Evolutionary conservation across 2,329 filamentous ascomycete species (phyloP).

Genomic region (Xylariaceae sp.): DNA sequence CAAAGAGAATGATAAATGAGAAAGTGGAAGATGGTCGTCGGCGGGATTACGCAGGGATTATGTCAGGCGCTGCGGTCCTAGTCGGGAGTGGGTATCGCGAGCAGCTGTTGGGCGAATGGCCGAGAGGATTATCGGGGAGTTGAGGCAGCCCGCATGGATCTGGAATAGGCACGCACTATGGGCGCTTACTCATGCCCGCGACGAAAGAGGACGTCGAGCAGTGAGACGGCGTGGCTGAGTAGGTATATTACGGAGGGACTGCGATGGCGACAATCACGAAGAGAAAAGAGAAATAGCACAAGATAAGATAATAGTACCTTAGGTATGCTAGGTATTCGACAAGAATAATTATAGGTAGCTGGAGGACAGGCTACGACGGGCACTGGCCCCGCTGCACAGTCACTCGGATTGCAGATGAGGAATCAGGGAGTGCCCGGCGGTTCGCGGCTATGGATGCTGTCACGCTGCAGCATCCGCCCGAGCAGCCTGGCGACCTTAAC

Average conservation of each 20-base stretch:
- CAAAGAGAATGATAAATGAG: background rate
- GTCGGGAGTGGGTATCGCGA: conserved; percentile 1
- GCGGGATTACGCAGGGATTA: conserved; percentile 11
- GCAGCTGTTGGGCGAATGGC: background rate
- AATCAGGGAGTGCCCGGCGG: background rate
- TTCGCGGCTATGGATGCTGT: too few species aligned
- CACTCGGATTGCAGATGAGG: too few species aligned
- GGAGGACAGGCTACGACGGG: too few species aligned
- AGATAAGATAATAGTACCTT: too few species aligned
- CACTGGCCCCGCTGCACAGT: background rate
- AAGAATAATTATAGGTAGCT: too few species aligned
- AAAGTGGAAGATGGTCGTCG: background rate
- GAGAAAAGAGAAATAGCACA: background rate
- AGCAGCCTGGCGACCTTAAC: too few species aligned
- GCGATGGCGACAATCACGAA: background rate
- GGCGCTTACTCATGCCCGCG: background rate
- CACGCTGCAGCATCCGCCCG: too few species aligned
- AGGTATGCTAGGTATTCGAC: too few species aligned
- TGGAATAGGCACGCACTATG: background rate
- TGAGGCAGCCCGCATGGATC: background rate
- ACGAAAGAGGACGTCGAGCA: background rate
- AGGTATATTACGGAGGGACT: too few species aligned
- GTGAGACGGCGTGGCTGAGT: too few species aligned
- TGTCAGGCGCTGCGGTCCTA: conserved; percentile 7
- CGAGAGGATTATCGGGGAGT: background rate